A percentile compares a stretch with the other conserved stretches of the same genome.
These are phyloP conservation scores for Sextonia rubra DNA, from an alignment of 164 flowering plant species.

Conservation along the genomic window DNA sequence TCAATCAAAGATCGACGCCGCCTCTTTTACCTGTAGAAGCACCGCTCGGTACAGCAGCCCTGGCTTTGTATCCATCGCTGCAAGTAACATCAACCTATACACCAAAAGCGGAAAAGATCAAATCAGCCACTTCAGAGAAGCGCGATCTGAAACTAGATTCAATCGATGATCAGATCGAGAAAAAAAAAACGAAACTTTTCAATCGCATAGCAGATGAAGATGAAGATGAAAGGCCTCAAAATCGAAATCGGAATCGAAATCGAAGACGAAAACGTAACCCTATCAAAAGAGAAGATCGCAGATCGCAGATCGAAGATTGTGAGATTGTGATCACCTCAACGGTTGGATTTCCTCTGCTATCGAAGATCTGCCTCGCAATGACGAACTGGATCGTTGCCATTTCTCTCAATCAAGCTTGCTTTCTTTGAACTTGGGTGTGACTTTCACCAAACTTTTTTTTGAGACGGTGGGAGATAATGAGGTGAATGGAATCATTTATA, in stretches of 20 bases:
- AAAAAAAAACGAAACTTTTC: neutral
- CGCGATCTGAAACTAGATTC: neutral
- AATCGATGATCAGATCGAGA: neutral
- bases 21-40: slow-evolving; percentile 51
- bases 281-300: neutral
- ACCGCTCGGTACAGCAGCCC: slow-evolving; percentile 72
- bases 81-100: slow-evolving; percentile 38
- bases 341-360: slow-evolving; percentile 63
- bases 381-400: slow-evolving; percentile 41
- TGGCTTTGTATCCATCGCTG: slow-evolving; percentile 34
- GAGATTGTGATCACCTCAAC: slow-evolving; percentile 33
- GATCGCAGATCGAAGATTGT: neutral
- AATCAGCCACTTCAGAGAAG: neutral
- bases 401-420: neutral
- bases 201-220: neutral
- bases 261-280: neutral
- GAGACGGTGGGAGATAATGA: too few relatives aligned
- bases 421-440: too few relatives aligned
- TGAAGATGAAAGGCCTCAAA: neutral
- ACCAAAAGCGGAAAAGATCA: neutral
- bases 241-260: neutral
- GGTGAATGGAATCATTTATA: too few relatives aligned
- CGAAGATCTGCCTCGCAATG: slow-evolving; percentile 59
- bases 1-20: too few relatives aligned
- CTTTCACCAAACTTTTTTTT: too few relatives aligned